Evolutionary conservation across 306 rosid genomes (phyloP), one percentile per base, ranked within the genome.

Genomic region (Ammopiptanthus mongolicus): DNA sequence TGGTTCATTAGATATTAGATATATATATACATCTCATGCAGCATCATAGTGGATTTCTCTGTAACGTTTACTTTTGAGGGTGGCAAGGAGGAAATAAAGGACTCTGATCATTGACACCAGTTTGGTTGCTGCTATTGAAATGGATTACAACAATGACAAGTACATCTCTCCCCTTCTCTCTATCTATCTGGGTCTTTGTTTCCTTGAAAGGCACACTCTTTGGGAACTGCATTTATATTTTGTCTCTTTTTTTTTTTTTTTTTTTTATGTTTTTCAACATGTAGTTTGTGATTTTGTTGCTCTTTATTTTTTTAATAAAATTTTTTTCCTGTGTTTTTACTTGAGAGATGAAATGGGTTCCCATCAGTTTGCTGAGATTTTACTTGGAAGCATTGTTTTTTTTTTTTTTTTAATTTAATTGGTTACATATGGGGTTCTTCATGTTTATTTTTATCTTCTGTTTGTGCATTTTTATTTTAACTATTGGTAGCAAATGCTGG

Each of bases 71-170:
- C 57, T 71, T 81, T 41, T 61, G 46, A 3, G 37, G 65, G 75
- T 41, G 51, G 67, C 8, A 3, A 3, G 48, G 19, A 53, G 23
- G 58, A 6, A 23, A 51, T 33, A 51, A 58, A 29, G 74, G 36
- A 65, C 18, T 75, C 46, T 52, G 80, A 71, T 79, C 83, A 68
- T 42, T 44, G 62, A 29, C 65, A 33, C 36, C 39, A 21, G 50
- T n/a, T 67, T 72, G 34, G 44, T 75, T 63, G 63, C 52, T 42
- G 47, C 78, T 59, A 41, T 69, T 74, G 8, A 55, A 69, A 92
- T 92, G 96, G 90, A 91, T 69, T 69, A 41, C 82, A 74, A 44
- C 73, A 73, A 69, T 68, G 65, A 84, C 81, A 79, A 87, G 93
- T 93, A 86, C 85, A 62, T 83, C 69, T 81, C 79, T 21, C 33